Evolutionary conservation across 345 rosid species (phyloP).

Genomic region (Populus simonii): DNA sequence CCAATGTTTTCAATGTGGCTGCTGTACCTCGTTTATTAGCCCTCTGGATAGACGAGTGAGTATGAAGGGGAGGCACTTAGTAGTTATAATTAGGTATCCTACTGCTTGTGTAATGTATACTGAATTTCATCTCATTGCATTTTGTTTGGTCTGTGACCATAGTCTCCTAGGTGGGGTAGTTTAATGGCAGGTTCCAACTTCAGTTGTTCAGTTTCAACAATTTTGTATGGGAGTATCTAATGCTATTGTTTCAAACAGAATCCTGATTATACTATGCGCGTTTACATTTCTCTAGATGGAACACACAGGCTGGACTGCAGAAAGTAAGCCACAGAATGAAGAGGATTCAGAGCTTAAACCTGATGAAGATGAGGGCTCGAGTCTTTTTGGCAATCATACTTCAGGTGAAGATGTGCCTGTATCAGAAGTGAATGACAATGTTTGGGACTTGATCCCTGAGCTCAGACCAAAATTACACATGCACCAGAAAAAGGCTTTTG

Average conservation of each 20-base stretch:
- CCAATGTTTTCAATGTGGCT: not conserved
- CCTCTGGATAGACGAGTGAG: not conserved
- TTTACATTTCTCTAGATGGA: constrained; percentile 36
- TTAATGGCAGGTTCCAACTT: not conserved
- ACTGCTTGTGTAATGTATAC: not conserved
- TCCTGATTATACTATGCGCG: not conserved
- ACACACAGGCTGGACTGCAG: constrained; percentile 39
- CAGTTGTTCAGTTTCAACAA: not conserved
- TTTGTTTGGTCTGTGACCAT: not conserved
- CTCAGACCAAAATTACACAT: constrained; percentile 57
- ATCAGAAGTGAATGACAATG: constrained; percentile 55
- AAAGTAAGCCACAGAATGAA: constrained; percentile 28
- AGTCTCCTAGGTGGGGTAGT: not conserved
- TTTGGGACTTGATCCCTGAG: constrained; percentile 82
- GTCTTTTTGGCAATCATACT: constrained; percentile 26
- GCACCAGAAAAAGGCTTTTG: constrained; percentile 87
- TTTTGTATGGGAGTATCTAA: not conserved
- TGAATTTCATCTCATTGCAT: not conserved
- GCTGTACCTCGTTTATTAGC: not conserved
- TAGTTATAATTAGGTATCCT: not conserved
- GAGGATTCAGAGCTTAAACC: constrained; percentile 30
- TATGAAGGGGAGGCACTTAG: not conserved
- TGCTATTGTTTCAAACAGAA: constrained; percentile 1
- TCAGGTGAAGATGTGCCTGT: constrained; percentile 22
- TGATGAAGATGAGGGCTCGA: constrained; percentile 31